Base-by-base conservation (phyloP, 768 basidiomycete species). In the Dioszegia crocea region DNA sequence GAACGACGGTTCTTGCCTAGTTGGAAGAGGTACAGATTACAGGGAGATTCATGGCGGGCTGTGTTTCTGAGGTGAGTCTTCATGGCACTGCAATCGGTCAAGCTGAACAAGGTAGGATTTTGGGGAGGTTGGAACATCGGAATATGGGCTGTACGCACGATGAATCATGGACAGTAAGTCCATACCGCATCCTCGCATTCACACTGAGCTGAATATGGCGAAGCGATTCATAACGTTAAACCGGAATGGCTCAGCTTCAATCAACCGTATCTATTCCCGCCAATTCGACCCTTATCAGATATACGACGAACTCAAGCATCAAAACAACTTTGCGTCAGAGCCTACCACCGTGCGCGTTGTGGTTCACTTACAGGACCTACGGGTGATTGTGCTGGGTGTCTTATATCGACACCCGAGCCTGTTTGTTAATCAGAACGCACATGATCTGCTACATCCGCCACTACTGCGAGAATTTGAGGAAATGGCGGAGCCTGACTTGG, bases 351-450 rank as follows among this genome's bases (percentile, higher is more conserved):
- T 71, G 17, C 62, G 75, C 16, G 69, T 71, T 1, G 29, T 68
- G 17, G 53, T 67, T 2, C 73, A 74, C 51, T 59, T 76, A 0
- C 65, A 69, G 50, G 75, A 76, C 47, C 63, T 76, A 14, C 51
- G 71, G 39, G 68, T 76, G 21, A 33, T 76, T 26, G 68, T 69
- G 11, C 33, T 76, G 6, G 75, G 75, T 2, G 66, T 67, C 8
- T 49, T 73, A n/a, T 55, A 61, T 24, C 26, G 47, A 19, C 64
- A 69, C 21, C 66, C 66, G 10, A 66, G 69, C 11, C 33, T 76
- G 12, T 74, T 73, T 44, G 67, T 74, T 23, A 76, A 76, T 57
- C 67, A 64, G 23, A 74, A 74, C 51, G 75, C 75, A n/a, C 72
- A 74, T 57, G 58, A 67, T 1, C 44, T 73, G 5, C 59, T 74